Conservation (phyloP, 202 grass and related monocot genomes). For the Digitaria exilis region DNA sequence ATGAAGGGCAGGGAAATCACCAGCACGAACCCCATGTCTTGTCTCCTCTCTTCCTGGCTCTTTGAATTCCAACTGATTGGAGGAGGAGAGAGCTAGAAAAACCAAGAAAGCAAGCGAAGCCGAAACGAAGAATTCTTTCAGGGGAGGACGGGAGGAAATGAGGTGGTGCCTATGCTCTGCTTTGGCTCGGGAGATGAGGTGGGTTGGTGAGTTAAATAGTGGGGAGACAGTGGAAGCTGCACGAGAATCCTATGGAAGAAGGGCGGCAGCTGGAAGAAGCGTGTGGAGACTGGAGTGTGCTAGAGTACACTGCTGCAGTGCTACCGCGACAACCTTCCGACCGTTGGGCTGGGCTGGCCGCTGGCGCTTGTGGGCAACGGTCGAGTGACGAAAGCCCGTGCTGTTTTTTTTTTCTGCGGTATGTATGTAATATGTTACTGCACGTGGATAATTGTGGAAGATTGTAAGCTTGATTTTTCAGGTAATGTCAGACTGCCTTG, state of each 20-base stretch:
- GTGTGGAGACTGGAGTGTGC: no score
- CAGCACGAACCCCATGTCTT: slow-evolving; percentile 72
- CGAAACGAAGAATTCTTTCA: neutral
- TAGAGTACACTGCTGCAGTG: no score
- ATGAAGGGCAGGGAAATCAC: slow-evolving; percentile 76
- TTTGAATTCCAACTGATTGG: neutral
- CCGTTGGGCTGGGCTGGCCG: slow-evolving; percentile 30
- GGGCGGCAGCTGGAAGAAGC: slow-evolving; percentile 43
- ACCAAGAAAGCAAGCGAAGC: neutral
- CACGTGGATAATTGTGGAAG: neutral
- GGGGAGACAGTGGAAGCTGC: slow-evolving; percentile 2
- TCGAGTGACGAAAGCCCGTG: slow-evolving; percentile 13
- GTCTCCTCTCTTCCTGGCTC: neutral
- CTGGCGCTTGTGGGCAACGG: slow-evolving; percentile 27
- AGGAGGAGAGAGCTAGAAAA: neutral
- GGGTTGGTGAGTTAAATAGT: neutral
- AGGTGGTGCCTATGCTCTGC: slow-evolving; percentile 3
- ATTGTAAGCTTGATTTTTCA: neutral
- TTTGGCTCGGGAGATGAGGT: neutral
- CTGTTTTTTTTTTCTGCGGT: neutral
- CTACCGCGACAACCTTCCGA: neutral
- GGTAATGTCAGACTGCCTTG: neutral
- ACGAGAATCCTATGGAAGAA: slow-evolving; percentile 39
- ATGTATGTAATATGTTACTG: neutral
- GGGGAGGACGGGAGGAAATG: neutral